Evolutionary conservation across 129 eudicot genomes (phyloP).

Genomic region (Sambucus nigra): DNA sequence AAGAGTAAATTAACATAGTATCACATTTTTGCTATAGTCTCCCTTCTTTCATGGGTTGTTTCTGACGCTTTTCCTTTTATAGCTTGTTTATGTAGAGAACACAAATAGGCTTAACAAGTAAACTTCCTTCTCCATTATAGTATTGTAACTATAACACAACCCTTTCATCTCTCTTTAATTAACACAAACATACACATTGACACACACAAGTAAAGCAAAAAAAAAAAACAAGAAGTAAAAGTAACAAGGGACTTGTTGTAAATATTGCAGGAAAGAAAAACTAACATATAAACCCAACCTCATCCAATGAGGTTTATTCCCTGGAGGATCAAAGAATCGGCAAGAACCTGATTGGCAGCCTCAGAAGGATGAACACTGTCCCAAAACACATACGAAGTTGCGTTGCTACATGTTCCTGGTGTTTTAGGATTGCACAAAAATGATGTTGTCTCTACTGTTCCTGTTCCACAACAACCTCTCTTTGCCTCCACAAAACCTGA

Average conservation of each 20-base stretch:
- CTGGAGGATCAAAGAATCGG: conserved; percentile 54
- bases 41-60: background rate
- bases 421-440: conserved; percentile 77
- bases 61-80: background rate
- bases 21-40: too few relatives aligned
- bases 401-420: conserved; percentile 71
- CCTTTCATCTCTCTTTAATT: background rate
- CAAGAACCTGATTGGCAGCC: conserved; percentile 81
- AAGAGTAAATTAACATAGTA: too few relatives aligned
- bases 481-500: conserved; percentile 77
- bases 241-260: background rate
- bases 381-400: conserved; percentile 82
- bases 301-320: conserved; percentile 68
- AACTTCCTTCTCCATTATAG: background rate
- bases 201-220: background rate
- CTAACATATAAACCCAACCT: background rate
- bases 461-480: conserved; percentile 91
- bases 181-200: too few relatives aligned
- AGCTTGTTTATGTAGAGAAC: too few relatives aligned
- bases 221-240: background rate
- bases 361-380: conserved; percentile 91
- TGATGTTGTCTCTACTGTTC: conserved; percentile 67
- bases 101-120: background rate
- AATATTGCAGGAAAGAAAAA: background rate
- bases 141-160: background rate